phyloP scores from a whole-genome alignment of 1,284 basidiomycete species.

The Papiliotrema fonsecae region DNA sequence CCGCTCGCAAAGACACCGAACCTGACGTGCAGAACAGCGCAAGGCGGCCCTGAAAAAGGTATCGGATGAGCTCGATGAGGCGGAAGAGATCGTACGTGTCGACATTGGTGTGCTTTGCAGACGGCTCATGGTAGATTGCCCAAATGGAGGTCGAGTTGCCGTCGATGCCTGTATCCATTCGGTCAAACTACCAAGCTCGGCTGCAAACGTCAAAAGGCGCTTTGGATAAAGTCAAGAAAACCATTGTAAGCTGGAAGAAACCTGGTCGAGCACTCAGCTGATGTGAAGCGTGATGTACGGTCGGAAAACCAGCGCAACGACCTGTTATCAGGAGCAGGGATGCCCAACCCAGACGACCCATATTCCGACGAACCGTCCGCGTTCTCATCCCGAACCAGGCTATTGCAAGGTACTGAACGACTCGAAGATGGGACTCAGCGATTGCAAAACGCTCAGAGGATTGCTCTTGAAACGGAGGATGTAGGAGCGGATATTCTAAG shows the following conservation, averaged over 20 bases:
- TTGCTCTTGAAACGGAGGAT: constrained; percentile 94
- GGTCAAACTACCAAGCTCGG: constrained; percentile 66
- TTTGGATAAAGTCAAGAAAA: constrained; percentile 71
- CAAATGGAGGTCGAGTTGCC: constrained; percentile 99
- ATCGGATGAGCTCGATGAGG: constrained; percentile 95
- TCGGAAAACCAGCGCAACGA: constrained; percentile 48
- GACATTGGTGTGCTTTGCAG: not conserved
- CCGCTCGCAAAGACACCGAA: not conserved
- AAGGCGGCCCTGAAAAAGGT: constrained; percentile 77
- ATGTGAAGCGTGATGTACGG: constrained; percentile 48
- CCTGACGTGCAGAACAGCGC: constrained; percentile 61
- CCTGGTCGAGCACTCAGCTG: constrained; percentile 3
- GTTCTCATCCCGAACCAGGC: constrained; percentile 59
- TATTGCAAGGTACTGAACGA: constrained; percentile 67
- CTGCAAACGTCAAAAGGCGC: constrained; percentile 67
- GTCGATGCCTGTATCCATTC: constrained; percentile 81
- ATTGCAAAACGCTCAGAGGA: constrained; percentile 81
- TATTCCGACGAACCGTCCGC: constrained; percentile 54
- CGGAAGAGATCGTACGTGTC: constrained; percentile 81
- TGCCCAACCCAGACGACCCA: constrained; percentile 62
- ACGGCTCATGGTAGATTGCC: constrained; percentile 60
- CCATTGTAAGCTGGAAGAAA: constrained; percentile 53
- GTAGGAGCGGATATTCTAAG: constrained; percentile 88
- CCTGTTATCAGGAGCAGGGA: constrained; percentile 53
- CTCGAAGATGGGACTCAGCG: constrained; percentile 75